These are phyloP conservation scores for Sergeia podlipaevii DNA, from an alignment of 208 protist species.

Conservation along the genomic window DNA sequence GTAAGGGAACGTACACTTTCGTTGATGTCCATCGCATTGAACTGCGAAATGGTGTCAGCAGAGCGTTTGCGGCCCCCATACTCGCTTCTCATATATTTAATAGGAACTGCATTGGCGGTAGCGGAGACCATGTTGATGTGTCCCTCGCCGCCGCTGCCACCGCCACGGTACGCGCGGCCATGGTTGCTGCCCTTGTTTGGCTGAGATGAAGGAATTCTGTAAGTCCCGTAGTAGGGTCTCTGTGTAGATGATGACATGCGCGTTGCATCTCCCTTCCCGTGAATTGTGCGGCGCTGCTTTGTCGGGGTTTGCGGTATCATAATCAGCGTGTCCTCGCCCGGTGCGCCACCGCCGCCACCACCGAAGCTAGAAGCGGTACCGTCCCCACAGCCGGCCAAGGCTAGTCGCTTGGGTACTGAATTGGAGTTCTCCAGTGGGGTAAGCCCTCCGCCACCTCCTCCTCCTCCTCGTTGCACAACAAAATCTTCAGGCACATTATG, in stretches of 20 bases:
- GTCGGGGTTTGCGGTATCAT: slow-evolving; percentile 20
- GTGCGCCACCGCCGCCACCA: slow-evolving; percentile 1
- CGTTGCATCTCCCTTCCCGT: slow-evolving; percentile 8
- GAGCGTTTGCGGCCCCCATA: slow-evolving; percentile 49
- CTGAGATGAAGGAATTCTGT: not conserved
- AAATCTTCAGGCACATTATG: too few species aligned
- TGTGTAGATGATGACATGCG: not conserved
- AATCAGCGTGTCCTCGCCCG: not conserved
- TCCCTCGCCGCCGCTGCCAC: not conserved
- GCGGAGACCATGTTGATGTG: not conserved
- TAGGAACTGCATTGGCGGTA: not conserved
- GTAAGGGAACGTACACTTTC: slow-evolving; percentile 25
- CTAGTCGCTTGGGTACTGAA: too few species aligned
- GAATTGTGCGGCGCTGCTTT: slow-evolving; percentile 63
- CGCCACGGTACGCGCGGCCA: not conserved
- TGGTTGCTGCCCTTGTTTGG: not conserved
- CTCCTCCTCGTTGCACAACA: too few species aligned
- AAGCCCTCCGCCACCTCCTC: too few species aligned
- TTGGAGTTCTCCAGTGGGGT: too few species aligned
- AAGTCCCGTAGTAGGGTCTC: not conserved
- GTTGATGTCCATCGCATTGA: slow-evolving; percentile 69
- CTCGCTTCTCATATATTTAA: slow-evolving; percentile 34
- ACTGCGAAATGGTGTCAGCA: slow-evolving; percentile 52
- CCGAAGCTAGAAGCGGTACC: too few species aligned
- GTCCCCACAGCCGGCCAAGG: too few species aligned